A percentile compares a stretch with the other conserved stretches of the same genome.
Conservation (phyloP, 108 stramenopile genomes). For the Cyclotella baltica region DNA sequence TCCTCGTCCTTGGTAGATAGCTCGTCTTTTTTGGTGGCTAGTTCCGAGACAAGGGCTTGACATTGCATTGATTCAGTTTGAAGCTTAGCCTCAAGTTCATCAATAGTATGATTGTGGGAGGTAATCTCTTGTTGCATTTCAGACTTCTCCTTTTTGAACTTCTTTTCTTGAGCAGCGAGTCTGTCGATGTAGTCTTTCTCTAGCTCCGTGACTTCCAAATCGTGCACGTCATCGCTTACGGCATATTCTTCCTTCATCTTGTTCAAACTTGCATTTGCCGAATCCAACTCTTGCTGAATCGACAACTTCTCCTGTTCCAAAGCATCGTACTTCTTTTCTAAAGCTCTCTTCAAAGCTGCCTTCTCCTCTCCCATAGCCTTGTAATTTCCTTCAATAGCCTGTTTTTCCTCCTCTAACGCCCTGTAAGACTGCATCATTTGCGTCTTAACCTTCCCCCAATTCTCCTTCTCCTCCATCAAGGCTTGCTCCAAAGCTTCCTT, state of each 20-base stretch:
- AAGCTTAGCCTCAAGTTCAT: slow-evolving; percentile 5
- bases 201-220: neutral
- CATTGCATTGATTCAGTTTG: neutral
- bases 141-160: neutral
- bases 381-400: no score
- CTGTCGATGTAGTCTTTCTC: neutral
- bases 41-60: slow-evolving; percentile 6
- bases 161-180: neutral
- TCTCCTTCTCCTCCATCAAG: no score
- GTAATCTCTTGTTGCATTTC: neutral
- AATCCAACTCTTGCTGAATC: slow-evolving; percentile 11
- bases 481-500: no score
- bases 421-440: no score
- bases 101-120: slow-evolving; percentile 4
- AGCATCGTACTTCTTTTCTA: no score
- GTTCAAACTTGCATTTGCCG: neutral
- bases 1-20: slow-evolving; percentile 11
- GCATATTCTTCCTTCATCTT: slow-evolving; percentile 15
- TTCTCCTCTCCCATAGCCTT: no score
- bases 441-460: no score
- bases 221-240: neutral
- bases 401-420: no score
- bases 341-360: no score
- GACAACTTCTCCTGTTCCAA: neutral
- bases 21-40: slow-evolving; percentile 10